Base-by-base conservation (phyloP, 164 flowering plant genomes). In the Taxillus chinensis region DNA sequence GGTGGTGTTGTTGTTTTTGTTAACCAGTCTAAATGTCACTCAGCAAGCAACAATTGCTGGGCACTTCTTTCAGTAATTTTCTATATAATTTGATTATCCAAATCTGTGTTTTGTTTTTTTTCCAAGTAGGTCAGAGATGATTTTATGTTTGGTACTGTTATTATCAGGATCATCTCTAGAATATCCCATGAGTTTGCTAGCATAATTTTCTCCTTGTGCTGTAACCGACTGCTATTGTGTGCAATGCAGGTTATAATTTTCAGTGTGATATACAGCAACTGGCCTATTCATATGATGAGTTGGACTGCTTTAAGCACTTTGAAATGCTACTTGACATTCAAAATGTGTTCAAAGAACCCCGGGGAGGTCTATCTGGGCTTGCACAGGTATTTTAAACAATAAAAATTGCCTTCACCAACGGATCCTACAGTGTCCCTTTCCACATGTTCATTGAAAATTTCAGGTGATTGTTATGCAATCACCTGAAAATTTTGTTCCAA, bases 311-410 rank as follows among this genome's bases (percentile, higher is more conserved):
- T 74, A 84, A 79, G 79, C 89, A 80, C 64, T 95, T 75, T 77
- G 91, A 84, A 61, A 95, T 89, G 99, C 76, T 95, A 42, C 75
- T 95, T 7, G 99, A 95, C 73, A 77, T 91, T 57, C 97, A 91
- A 59, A 86, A 85, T 71, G 73, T 90, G 63, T 95, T 87, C 79
- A 86, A 73, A 70, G 95, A 89, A 66, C 77, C 71, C 39, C 67
- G 72, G 5, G 99, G 99, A 67, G 99, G 99, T 71, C 82, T 95
- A 39, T 87, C 99, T 60, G 99, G 96, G 38, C 88, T 95, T 62
- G 78, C 92, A 45, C 64, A 84, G 91, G 96, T 87, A 79, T 64
- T 52, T 27, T 42, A 41, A 39, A 40, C 50, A 41, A 14, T 37
- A 10, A 43, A 40, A 40, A 12, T 55, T 27, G 4, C 39, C 39